Evolutionary conservation across 2,329 filamentous ascomycete genomes (phyloP).

Genomic region (Truncatella angustata): DNA sequence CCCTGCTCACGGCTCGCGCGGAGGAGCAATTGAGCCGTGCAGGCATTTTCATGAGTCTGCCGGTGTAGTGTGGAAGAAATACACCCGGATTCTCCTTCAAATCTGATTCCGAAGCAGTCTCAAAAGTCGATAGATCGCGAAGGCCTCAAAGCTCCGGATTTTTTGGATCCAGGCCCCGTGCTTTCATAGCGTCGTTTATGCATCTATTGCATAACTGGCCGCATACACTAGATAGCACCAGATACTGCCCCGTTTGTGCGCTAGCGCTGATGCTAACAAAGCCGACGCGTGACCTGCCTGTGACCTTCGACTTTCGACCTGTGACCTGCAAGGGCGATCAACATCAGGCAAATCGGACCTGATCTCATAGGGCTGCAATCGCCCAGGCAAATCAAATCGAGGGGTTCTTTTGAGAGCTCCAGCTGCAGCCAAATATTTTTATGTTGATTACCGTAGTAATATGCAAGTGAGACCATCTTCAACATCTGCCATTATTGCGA

Average conservation of each 20-base stretch:
- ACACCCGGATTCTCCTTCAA: too few species aligned
- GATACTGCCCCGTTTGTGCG: neutral
- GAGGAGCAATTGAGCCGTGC: constrained; percentile 13
- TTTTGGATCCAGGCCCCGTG: constrained; percentile 6
- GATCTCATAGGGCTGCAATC: constrained; percentile 7
- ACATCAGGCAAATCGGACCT: too few species aligned
- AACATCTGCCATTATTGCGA: neutral
- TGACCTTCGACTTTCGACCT: too few species aligned
- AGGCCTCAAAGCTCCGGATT: neutral
- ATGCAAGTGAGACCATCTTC: too few species aligned
- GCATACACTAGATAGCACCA: neutral
- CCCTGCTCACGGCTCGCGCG: constrained; percentile 9
- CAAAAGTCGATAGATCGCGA: neutral
- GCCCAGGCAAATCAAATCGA: constrained; percentile 2
- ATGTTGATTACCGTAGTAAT: too few species aligned
- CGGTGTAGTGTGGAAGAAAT: neutral
- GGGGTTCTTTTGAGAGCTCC: neutral
- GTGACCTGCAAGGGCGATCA: too few species aligned
- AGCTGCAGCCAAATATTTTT: neutral
- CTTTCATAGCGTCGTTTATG: too few species aligned
- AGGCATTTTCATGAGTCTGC: constrained; percentile 10
- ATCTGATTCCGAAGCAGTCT: too few species aligned
- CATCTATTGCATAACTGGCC: neutral
- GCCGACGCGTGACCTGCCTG: too few species aligned
- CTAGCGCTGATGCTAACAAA: too few species aligned